These are phyloP conservation scores for Cladosporium velox DNA, from an alignment of 2,329 filamentous ascomycete species.

Conservation along the genomic window DNA sequence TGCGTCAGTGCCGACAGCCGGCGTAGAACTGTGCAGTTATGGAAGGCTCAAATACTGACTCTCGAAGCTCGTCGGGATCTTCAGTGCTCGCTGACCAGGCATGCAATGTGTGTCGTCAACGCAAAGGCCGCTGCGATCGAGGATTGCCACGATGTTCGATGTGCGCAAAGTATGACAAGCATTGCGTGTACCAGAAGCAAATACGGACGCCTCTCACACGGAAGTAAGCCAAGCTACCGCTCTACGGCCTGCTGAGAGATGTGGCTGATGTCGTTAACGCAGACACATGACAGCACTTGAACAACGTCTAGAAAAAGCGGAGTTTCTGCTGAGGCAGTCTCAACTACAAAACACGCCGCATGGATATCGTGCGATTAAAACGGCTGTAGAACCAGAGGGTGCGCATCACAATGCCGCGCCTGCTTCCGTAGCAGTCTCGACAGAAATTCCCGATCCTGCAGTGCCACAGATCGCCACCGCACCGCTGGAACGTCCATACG, in stretches of 20 bases:
- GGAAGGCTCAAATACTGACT: not conserved
- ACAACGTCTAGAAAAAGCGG: not conserved
- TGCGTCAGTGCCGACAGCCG: not conserved
- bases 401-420: not conserved
- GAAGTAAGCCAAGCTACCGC: conserved; percentile 37
- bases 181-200: conserved; percentile 53
- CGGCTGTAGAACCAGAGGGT: not conserved
- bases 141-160: conserved; percentile 41
- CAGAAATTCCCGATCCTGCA: not conserved
- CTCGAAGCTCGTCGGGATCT: not conserved
- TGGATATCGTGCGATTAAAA: not conserved
- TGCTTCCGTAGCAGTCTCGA: not conserved
- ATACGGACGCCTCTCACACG: conserved; percentile 51
- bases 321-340: not conserved
- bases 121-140: conserved; percentile 32
- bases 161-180: conserved; percentile 47
- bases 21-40: not conserved
- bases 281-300: not conserved
- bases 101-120: conserved; percentile 33
- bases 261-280: not conserved
- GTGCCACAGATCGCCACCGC: not conserved
- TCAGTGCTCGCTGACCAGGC: conserved; percentile 25
- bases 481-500: not conserved
- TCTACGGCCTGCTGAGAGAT: not conserved
- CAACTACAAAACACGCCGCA: not conserved